A percentile compares a stretch with the other conserved stretches of the same genome.
Evolutionary conservation across 805 yeast species (phyloP).

Genomic region (Spencermartinsiella europaea): DNA sequence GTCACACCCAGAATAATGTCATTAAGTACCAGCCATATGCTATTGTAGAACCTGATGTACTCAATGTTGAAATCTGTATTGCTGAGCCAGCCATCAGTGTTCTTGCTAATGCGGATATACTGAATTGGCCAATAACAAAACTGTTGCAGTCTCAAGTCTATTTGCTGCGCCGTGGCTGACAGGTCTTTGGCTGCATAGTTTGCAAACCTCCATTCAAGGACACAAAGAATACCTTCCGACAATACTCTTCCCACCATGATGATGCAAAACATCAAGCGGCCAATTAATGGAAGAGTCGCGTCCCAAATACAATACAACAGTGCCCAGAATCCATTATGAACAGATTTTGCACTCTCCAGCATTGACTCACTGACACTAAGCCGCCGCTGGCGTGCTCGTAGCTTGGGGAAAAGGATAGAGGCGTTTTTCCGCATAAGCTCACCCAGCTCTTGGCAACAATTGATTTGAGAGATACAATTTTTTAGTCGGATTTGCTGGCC

Average conservation of each 20-base stretch:
- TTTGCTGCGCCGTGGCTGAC: slow-evolving; percentile 69
- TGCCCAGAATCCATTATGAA: slow-evolving; percentile 12
- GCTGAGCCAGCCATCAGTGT: slow-evolving; percentile 37
- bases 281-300: slow-evolving; percentile 13
- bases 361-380: slow-evolving; percentile 22
- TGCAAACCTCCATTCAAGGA: slow-evolving; percentile 28
- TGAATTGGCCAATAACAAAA: slow-evolving; percentile 76
- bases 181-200: slow-evolving; percentile 30
- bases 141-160: slow-evolving; percentile 73
- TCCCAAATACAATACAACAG: slow-evolving; percentile 6
- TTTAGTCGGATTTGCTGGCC: slow-evolving; percentile 11
- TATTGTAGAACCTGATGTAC: slow-evolving; percentile 69
- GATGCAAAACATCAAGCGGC: slow-evolving; percentile 16
- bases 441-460: slow-evolving; percentile 33
- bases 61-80: slow-evolving; percentile 39
- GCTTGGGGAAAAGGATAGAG: slow-evolving; percentile 23
- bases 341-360: slow-evolving; percentile 15
- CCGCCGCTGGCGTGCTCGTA: slow-evolving; percentile 18
- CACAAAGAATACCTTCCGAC: slow-evolving; percentile 28
- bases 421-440: slow-evolving; percentile 24
- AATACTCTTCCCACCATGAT: slow-evolving; percentile 25
- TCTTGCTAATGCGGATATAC: slow-evolving; percentile 49
- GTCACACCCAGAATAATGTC: slow-evolving; percentile 73
- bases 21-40: slow-evolving; percentile 80
- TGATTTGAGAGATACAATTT: slow-evolving; percentile 31